Evolutionary conservation across 1,284 basidiomycete species (phyloP), one percentile per base, ranked within the genome.

Genomic region (Inonotus obliquus): DNA sequence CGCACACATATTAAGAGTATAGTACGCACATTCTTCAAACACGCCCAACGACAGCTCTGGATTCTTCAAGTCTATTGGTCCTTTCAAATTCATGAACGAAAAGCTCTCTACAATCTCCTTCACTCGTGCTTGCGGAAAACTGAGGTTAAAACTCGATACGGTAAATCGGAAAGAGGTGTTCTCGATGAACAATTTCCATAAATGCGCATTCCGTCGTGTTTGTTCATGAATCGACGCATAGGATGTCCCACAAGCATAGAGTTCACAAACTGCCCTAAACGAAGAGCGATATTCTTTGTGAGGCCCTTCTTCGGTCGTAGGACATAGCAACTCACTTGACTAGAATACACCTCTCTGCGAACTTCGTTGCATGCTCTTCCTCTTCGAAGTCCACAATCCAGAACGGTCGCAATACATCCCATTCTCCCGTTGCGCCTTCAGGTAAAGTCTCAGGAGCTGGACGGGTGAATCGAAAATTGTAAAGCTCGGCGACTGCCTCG

Each of bases 1-100:
- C 45, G 2, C 17, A n/a, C 32, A 5, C 37, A 37, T 29, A 2
- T 74, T 19, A 11, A 57, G 4, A 47, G 1, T 32, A 10, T 3
- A 14, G 4, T 39, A 39, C 84, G 65, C 66, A 92, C 94, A 98
- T 77, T 99, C 97, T 77, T 99, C 96, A 65, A 92, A 92, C 41
- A 91, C 86, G 3, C 86, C 84, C 59, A 96, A 79, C 27, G 85
- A 83, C 37, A 96, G 82, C 39, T 95, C 84, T 0, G 97, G 92
- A 37, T 80, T 80, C 65, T 87, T 88, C 81, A 99, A 84, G 62
- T 91, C 85, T 67, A 98, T 94, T 66, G 83, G 83, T 4, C 96
- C 96, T 63, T 81, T 71, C 64, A 96, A 87, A 23, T 77, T 84
- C 88, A 98, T 94, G 73, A 94, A 98, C 0, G 81, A 76, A 72